Conservation (phyloP, 2,329 filamentous ascomycete species). For the Myriangium duriaei region DNA sequence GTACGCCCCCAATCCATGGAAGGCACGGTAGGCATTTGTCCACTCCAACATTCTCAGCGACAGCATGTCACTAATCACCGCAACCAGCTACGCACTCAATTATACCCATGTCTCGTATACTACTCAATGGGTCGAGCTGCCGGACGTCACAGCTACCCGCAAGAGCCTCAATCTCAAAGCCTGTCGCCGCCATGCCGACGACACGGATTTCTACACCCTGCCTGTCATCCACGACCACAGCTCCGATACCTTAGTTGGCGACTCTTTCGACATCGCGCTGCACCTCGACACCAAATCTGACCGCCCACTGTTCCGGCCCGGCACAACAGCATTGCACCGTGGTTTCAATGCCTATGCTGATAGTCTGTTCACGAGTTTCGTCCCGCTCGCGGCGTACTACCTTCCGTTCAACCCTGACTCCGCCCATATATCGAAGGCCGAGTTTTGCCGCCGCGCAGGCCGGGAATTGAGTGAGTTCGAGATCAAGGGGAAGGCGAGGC, state of each 20-base stretch:
- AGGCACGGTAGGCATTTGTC: no score
- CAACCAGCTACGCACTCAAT: constrained; percentile 35
- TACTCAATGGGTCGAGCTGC: constrained; percentile 42
- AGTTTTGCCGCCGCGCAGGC: constrained; percentile 36
- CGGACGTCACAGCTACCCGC: constrained; percentile 45
- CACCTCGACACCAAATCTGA: constrained; percentile 39
- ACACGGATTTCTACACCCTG: constrained; percentile 47
- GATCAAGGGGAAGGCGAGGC: constrained; percentile 27
- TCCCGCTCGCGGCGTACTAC: no score
- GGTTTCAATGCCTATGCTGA: constrained; percentile 48
- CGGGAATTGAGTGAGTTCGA: constrained; percentile 29
- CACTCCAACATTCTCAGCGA: no score
- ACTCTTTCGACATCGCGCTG: constrained; percentile 53
- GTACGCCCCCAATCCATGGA: constrained; percentile 40
- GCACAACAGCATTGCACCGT: constrained; percentile 23
- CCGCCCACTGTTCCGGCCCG: constrained; percentile 38
- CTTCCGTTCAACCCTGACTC: constrained; percentile 42
- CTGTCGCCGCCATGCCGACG: constrained; percentile 45
- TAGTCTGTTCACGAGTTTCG: constrained; percentile 35
- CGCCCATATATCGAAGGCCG: constrained; percentile 32
- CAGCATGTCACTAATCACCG: no score
- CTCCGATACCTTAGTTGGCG: constrained; percentile 37
- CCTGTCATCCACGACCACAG: constrained; percentile 41
- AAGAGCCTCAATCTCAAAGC: no score
- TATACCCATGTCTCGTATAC: constrained; percentile 36